Percentiles rank a stretch among this genome's conserved stretches.
Conservation (phyloP, 2,329 filamentous ascomycete genomes). For the Elsinoe fawcettii region DNA sequence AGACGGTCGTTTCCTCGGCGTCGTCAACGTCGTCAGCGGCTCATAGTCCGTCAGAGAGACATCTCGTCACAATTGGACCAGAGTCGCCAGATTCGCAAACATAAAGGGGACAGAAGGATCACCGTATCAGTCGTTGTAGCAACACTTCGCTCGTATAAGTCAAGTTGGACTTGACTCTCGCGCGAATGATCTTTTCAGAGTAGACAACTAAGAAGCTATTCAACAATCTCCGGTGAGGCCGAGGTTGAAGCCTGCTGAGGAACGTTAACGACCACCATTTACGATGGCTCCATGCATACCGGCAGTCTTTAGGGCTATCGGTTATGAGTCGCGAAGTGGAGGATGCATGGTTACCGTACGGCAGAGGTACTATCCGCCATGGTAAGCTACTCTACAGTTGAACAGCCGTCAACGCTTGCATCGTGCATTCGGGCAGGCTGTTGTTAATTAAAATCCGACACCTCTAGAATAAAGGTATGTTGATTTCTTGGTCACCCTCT, state of each 20-base stretch:
- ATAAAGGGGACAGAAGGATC: too few relatives aligned
- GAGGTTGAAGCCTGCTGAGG: too few relatives aligned
- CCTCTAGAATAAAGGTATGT: background rate
- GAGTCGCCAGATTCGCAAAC: background rate
- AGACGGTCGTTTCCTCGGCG: background rate
- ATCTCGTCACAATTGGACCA: background rate
- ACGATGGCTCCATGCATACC: too few relatives aligned
- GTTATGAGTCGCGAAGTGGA: background rate
- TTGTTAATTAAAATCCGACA: background rate
- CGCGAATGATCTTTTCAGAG: too few relatives aligned
- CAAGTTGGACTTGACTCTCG: too few relatives aligned
- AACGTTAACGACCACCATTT: too few relatives aligned
- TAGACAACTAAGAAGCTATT: too few relatives aligned
- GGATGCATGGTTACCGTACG: background rate
- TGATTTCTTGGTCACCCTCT: background rate
- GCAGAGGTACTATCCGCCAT: background rate
- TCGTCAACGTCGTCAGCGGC: background rate
- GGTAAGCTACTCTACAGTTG: background rate
- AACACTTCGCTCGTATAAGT: too few relatives aligned
- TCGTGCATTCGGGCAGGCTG: background rate
- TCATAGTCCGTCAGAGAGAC: background rate
- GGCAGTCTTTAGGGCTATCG: too few relatives aligned
- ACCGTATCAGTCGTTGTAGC: too few relatives aligned
- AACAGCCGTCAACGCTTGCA: background rate
- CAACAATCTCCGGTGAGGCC: too few relatives aligned